Percentiles rank a stretch among this genome's conserved stretches.
These are phyloP conservation scores for Russula sp. DNA, from an alignment of 768 basidiomycete genomes.

Conservation along the genomic window DNA sequence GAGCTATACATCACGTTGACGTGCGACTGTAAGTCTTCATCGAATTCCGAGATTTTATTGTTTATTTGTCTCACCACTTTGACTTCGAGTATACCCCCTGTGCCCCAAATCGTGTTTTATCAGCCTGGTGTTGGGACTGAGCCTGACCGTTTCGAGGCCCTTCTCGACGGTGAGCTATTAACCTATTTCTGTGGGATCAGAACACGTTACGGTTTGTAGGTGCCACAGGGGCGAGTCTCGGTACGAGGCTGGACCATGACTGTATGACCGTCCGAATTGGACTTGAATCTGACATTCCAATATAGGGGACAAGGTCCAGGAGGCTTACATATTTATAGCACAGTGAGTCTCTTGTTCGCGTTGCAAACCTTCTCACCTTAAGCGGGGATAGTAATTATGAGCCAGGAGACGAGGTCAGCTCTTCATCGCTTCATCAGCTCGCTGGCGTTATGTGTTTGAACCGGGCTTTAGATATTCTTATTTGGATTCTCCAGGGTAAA, in stretches of 20 bases:
- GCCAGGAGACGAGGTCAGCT: conserved; percentile 60
- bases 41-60: not conserved
- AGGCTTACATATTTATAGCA: conserved; percentile 73
- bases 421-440: not conserved
- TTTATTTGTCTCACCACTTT: not conserved
- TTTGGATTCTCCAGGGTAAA: conserved; percentile 71
- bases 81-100: conserved; percentile 23
- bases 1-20: conserved; percentile 29
- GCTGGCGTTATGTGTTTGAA: not conserved
- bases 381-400: conserved; percentile 48
- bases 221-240: conserved; percentile 54
- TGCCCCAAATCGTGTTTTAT: conserved; percentile 30
- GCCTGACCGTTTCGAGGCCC: conserved; percentile 47
- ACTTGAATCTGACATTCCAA: conserved; percentile 5
- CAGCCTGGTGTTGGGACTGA: conserved; percentile 45
- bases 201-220: conserved; percentile 34
- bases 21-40: conserved; percentile 24
- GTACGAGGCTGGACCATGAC: conserved; percentile 28
- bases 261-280: not conserved
- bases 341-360: conserved; percentile 43
- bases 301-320: conserved; percentile 64
- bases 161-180: conserved; percentile 45
- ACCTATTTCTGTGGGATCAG: not conserved
- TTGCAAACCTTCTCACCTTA: not conserved
- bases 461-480: conserved; percentile 49